These are phyloP conservation scores for Calocybe gangraenosa DNA, from an alignment of 768 basidiomycete species.

Conservation along the genomic window DNA sequence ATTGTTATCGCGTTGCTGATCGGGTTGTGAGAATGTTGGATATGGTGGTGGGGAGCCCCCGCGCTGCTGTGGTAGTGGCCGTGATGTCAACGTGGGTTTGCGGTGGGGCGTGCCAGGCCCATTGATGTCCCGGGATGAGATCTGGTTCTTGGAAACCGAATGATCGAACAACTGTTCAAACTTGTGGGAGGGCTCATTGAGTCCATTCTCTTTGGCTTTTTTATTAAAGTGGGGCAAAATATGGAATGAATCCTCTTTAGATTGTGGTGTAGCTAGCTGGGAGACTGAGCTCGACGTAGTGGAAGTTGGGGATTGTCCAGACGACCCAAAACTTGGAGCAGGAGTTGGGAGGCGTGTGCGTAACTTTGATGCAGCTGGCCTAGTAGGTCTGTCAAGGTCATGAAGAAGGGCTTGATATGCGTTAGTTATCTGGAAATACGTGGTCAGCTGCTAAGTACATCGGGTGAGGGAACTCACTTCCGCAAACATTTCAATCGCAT, in stretches of 20 bases:
- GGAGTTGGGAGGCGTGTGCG: conserved; percentile 11
- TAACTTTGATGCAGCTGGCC: conserved; percentile 8
- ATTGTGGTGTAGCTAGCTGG: conserved; percentile 21
- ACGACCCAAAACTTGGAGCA: conserved; percentile 17
- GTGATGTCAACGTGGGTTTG: neutral
- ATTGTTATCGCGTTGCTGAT: too few species aligned
- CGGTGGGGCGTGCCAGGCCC: neutral
- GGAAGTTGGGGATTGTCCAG: conserved; percentile 21
- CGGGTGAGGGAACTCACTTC: conserved; percentile 36
- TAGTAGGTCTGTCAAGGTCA: conserved; percentile 24
- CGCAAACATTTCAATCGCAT: conserved; percentile 51
- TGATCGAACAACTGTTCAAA: neutral
- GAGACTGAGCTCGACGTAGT: conserved; percentile 22
- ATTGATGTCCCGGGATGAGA: conserved; percentile 1
- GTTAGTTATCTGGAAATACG: conserved; percentile 38
- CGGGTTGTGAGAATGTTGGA: too few species aligned
- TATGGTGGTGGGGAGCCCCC: neutral
- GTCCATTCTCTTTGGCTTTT: conserved; percentile 14
- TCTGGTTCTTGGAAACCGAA: neutral
- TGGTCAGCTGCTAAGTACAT: neutral
- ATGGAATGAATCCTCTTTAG: conserved; percentile 15
- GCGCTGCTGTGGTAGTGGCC: neutral
- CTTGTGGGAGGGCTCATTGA: conserved; percentile 6
- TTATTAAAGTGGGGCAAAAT: conserved; percentile 9
- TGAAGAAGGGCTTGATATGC: conserved; percentile 55